Conservation (phyloP, 106 monocot genomes). For the Dioscorea zingiberensis region DNA sequence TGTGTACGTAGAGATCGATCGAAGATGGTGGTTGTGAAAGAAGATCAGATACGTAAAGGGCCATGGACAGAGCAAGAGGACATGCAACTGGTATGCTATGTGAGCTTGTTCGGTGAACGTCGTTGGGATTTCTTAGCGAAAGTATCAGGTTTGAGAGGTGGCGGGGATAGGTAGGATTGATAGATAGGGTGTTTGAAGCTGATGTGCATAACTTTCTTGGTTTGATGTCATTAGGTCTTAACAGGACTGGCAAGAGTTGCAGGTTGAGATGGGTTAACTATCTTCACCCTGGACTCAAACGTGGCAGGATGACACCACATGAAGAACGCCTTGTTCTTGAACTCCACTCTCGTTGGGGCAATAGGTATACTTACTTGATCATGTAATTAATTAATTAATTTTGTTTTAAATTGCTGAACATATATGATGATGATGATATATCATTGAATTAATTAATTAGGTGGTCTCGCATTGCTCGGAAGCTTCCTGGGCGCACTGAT, state of each 20-base stretch:
- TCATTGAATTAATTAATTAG: slow-evolving; percentile 11
- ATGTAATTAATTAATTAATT: background rate
- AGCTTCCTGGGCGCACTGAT: slow-evolving; percentile 62
- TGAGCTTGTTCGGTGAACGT: slow-evolving; percentile 61
- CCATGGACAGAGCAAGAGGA: slow-evolving; percentile 81
- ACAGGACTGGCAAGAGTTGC: slow-evolving; percentile 82
- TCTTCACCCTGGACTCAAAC: slow-evolving; percentile 72
- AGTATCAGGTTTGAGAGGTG: slow-evolving; percentile 69
- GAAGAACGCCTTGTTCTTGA: slow-evolving; percentile 60
- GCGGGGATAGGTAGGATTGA: slow-evolving; percentile 20
- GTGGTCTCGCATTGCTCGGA: slow-evolving; percentile 59
- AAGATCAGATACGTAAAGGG: slow-evolving; percentile 44
- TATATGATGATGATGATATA: background rate
- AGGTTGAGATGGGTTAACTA: slow-evolving; percentile 78
- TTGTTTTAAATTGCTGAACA: background rate
- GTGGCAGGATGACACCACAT: slow-evolving; percentile 54
- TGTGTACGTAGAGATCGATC: too few species aligned
- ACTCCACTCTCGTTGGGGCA: slow-evolving; percentile 66
- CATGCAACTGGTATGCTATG: slow-evolving; percentile 46
- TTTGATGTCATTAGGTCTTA: slow-evolving; percentile 44
- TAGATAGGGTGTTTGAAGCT: background rate
- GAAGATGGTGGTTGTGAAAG: background rate
- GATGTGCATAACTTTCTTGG: background rate
- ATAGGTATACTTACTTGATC: slow-evolving; percentile 28
- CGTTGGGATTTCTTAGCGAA: slow-evolving; percentile 77